Evolutionary conservation across 164 flowering plant genomes (phyloP), one percentile per base, ranked within the genome.

Genomic region (Berberis thunbergii): DNA sequence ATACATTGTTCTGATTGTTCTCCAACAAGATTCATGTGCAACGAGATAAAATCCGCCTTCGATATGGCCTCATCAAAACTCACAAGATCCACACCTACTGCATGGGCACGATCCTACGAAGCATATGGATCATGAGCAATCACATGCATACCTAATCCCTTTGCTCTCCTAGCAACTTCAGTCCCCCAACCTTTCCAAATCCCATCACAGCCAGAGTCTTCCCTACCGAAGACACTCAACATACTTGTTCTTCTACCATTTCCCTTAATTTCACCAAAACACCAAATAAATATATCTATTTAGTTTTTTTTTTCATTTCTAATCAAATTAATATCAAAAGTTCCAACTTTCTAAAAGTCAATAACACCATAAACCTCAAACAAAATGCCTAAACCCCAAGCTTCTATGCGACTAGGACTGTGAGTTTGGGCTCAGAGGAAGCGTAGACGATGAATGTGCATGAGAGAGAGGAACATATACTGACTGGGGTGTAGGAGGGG

Each of bases 111-210:
- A 50, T 88, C 96, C 1, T 88, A 90, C 9, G 92, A 85, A 38
- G 96, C 92, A 78, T 88, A 88, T 38, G 96, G 96, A 71, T 88
- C 96, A 66, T 86, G 87, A 2, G 96, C 81, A 69, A 88, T 84
- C 43, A 88, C 96, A 68, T 83, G 83, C 96, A 88, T 26, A 26
- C 26, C 26, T 10, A 88, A 80, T 6, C 88, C 92, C 81, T 88
- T 86, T 43, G 96, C 92, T 48, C 96, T 81, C 49, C 96, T 67
- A 4, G 92, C 92, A 74, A 88, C 96, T 70, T 88, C 96, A 40
- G 92, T 72, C 8, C 26, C 26, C 92, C 96, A 65, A 88, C 96
- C 79, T 88, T 88, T 38, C 96, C 96, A 64, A 86, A 88, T 1
- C 96, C 96, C 90, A 88, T 66, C 52, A 88, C 86, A 54, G 87